Percentiles rank a stretch among this genome's conserved stretches.
Evolutionary conservation across 1,284 basidiomycete species (phyloP).

Genomic region (Pterulicium gracile): DNA sequence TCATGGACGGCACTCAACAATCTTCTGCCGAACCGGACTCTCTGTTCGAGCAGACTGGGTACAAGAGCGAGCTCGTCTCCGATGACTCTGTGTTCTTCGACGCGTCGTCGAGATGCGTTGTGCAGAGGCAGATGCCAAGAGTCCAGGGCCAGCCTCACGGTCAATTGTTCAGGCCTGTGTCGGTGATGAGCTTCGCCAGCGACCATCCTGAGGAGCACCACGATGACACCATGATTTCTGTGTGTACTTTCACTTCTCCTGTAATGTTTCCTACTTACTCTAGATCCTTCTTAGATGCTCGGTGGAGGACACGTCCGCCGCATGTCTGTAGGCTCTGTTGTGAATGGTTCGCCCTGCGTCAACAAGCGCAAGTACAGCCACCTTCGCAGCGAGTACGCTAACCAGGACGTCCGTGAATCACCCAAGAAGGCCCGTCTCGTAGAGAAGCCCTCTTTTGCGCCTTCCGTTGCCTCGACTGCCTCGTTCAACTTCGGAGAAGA

Average conservation of each 20-base stretch:
- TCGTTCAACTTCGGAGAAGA: conserved; percentile 55
- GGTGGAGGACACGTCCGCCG: conserved; percentile 65
- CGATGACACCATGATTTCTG: conserved; percentile 73
- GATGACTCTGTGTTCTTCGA: conserved; percentile 57
- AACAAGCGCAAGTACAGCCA: conserved; percentile 48
- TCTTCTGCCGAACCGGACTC: conserved; percentile 39
- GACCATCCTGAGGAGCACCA: conserved; percentile 34
- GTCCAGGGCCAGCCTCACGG: conserved; percentile 26
- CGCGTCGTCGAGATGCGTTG: too few relatives aligned
- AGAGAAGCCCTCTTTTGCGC: conserved; percentile 50
- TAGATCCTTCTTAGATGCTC: conserved; percentile 47
- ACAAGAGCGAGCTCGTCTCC: conserved; percentile 36
- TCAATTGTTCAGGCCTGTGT: conserved; percentile 49
- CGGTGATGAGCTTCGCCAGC: conserved; percentile 39
- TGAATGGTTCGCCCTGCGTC: conserved; percentile 63
- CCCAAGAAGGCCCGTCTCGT: conserved; percentile 31
- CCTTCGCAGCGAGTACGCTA: conserved; percentile 21
- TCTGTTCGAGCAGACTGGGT: conserved; percentile 52
- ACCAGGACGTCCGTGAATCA: conserved; percentile 20
- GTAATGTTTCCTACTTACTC: conserved; percentile 6
- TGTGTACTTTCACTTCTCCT: conserved; percentile 22
- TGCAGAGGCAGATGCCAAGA: too few relatives aligned
- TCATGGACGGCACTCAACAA: conserved; percentile 39
- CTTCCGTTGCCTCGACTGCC: conserved; percentile 50
- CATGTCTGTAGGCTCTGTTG: conserved; percentile 48